Evolutionary conservation across 371 early-diverging fungal species (phyloP), one percentile per base, ranked within the genome.

Genomic region (Mortierella sp.): DNA sequence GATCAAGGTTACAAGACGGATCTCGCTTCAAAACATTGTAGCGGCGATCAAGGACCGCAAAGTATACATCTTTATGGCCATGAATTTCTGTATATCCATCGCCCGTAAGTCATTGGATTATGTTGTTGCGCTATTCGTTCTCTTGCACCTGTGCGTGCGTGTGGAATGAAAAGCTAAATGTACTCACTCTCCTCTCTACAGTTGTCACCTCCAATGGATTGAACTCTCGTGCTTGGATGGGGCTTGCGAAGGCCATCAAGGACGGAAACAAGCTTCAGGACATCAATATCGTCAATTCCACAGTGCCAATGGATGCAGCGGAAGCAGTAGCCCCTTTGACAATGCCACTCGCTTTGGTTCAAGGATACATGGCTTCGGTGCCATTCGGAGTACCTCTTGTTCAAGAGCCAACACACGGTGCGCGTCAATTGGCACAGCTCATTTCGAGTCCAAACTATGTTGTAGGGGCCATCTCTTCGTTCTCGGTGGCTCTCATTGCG

Each of bases 211-310:
- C 65, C 0, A 57, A 22, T 7, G 58, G 46, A 4, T 58, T 72
- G 2, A 13, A 49, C 21, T 61, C 39, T 6, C 52, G 73, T 5
- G 73, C 67, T 6, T 72, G 73, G 73, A 72, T 72, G 73, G 62
- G 37, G 0, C 2, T 72, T 10, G 67, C 66, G 14, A 60, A 40
- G 27, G 46, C 54, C 17, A 24, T 63, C 37, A 60, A 57, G 45
- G 62, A 65, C 53, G 41, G 53, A 3, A 25, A 39, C 0, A 16
- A 12, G 1, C 6, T 41, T 10, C 13, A 12, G n/a, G 44, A 44
- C 44, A 16, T 10, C 40, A 10, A 40, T 40, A 40, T n/a, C n/a
- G n/a, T n/a, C n/a, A n/a, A n/a, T n/a, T n/a, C n/a, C n/a, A n/a
- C n/a, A n/a, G n/a, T n/a, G n/a, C n/a, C n/a, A n/a, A n/a, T n/a